Conservation (phyloP, 192 early-diverging fungal species). For the Neocallimastix lanati region DNA sequence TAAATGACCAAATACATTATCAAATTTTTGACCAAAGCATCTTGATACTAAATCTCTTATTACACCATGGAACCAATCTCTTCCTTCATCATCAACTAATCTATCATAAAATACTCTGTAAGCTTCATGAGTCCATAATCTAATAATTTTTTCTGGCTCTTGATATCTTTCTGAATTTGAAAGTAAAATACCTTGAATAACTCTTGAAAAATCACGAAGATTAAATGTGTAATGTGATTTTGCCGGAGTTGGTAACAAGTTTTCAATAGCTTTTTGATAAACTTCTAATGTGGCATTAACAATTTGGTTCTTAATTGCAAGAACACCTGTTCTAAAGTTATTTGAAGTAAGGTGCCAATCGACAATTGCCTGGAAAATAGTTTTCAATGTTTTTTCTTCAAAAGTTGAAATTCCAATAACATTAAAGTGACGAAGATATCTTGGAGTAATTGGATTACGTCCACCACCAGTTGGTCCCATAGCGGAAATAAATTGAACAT, state of each 20-base stretch:
- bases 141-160: conserved; percentile 28
- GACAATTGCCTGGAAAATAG: conserved; percentile 32
- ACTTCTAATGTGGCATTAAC: conserved; percentile 26
- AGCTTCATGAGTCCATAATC: conserved; percentile 36
- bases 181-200: conserved; percentile 34
- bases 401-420: conserved; percentile 27
- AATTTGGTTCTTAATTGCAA: conserved; percentile 12
- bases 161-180: conserved; percentile 14
- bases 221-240: conserved; percentile 48
- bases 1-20: conserved; percentile 19
- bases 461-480: conserved; percentile 45
- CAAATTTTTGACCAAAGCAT: conserved; percentile 24
- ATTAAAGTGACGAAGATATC: conserved; percentile 36
- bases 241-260: conserved; percentile 12
- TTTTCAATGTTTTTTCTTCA: conserved; percentile 25
- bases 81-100: conserved; percentile 28
- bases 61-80: conserved; percentile 23
- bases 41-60: conserved; percentile 14
- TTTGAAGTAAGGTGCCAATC: conserved; percentile 31
- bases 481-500: conserved; percentile 24
- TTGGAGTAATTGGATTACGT: conserved; percentile 25
- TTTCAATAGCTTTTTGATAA: conserved; percentile 27
- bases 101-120: conserved; percentile 38
- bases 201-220: conserved; percentile 31
- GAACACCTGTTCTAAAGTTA: conserved; percentile 16